Conservation (phyloP, 148 eudicot genomes). For the Dysphania ambrosioides region DNA sequence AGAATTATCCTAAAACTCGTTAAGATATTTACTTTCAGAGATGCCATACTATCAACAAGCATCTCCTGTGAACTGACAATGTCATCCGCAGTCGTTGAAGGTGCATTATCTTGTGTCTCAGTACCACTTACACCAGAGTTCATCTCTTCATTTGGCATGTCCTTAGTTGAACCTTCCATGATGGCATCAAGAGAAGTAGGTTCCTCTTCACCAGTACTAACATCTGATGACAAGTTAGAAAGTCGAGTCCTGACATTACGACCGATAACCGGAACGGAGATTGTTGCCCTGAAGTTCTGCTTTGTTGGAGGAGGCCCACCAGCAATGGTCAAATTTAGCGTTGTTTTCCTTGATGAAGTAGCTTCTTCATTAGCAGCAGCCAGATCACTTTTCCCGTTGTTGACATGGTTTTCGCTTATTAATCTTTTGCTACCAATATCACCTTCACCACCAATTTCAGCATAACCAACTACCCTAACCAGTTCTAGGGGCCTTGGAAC, state of each 20-base stretch:
- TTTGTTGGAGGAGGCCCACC: conserved; percentile 86
- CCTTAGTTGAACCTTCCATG: conserved; percentile 26
- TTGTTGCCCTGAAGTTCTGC: conserved; percentile 74
- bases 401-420: conserved; percentile 24
- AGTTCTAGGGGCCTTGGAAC: conserved; percentile 54
- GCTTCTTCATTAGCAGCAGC: conserved; percentile 25
- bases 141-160: conserved; percentile 24
- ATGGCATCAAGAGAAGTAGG: conserved; percentile 19
- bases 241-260: conserved; percentile 72
- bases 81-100: conserved; percentile 18
- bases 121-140: conserved; percentile 22
- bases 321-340: conserved; percentile 70
- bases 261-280: conserved; percentile 85
- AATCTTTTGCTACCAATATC: conserved; percentile 23
- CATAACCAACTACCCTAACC: conserved; percentile 49
- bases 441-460: conserved; percentile 36
- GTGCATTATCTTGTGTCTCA: conserved; percentile 24
- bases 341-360: conserved; percentile 25
- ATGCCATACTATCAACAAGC: conserved; percentile 23
- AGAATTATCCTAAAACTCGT: conserved; percentile 5
- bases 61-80: conserved; percentile 23
- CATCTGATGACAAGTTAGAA: conserved; percentile 35
- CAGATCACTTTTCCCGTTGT: conserved; percentile 25
- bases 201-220: conserved; percentile 26
- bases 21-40: conserved; percentile 25